Evolutionary conservation across 2,329 filamentous ascomycete genomes (phyloP).

Genomic region (Pleomassaria siparia): DNA sequence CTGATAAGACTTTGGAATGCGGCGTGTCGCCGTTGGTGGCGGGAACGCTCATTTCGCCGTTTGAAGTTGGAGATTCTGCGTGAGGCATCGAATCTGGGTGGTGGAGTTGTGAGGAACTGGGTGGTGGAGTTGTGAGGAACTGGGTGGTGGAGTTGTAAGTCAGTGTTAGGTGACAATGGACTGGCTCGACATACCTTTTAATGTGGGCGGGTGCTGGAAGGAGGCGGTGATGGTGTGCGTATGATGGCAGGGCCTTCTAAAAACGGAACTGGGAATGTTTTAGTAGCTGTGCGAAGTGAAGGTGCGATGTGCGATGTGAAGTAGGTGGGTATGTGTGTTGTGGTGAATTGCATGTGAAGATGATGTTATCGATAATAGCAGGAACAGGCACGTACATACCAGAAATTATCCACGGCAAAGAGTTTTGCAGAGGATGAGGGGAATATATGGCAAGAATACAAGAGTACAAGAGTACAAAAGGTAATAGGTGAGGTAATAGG

Average conservation of each 20-base stretch:
- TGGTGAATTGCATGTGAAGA: slow-evolving; percentile 17
- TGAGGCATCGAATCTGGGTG: slow-evolving; percentile 27
- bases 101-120: background rate
- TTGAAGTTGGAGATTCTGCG: slow-evolving; percentile 32
- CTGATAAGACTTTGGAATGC: slow-evolving; percentile 42
- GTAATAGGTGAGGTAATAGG: no score
- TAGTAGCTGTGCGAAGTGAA: slow-evolving; percentile 1
- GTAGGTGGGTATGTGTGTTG: no score
- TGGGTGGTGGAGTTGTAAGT: background rate
- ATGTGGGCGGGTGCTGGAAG: background rate
- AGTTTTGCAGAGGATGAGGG: background rate
- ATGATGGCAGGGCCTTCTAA: slow-evolving; percentile 8
- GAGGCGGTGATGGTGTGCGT: slow-evolving; percentile 3
- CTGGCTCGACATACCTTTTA: slow-evolving; percentile 5
- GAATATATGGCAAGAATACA: background rate
- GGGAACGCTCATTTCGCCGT: slow-evolving; percentile 37
- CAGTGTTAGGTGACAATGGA: background rate
- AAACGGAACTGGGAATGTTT: slow-evolving; percentile 6
- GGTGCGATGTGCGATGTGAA: no score
- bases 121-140: background rate
- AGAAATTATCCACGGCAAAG: background rate
- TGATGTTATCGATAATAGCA: slow-evolving; percentile 14
- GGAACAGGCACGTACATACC: background rate
- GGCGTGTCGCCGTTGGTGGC: slow-evolving; percentile 45
- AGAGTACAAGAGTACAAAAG: no score